phyloP scores from a whole-genome alignment of 352 stramenopile species.

The Chrysophaeum taylorii region DNA sequence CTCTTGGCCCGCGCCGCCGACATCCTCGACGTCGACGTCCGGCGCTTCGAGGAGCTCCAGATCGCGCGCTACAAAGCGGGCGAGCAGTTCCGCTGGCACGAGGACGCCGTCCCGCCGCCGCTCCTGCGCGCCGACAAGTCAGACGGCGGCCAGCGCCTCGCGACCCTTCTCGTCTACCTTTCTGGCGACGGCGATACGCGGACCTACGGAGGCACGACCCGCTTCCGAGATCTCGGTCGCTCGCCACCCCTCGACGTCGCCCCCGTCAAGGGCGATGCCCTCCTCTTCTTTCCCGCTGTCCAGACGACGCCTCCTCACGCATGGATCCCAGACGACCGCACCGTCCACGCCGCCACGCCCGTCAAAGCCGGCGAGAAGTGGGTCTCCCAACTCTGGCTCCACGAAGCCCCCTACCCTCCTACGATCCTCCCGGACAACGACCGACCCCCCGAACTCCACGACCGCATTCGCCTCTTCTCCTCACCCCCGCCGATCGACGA shows the following conservation, averaged over 20 bases:
- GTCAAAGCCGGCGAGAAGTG: constrained; percentile 5
- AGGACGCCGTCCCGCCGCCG: constrained; percentile 12
- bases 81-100: constrained; percentile 14
- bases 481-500: no score
- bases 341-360: not conserved
- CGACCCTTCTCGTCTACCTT: constrained; percentile 15
- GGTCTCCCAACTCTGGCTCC: constrained; percentile 13
- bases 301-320: not conserved
- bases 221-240: not conserved
- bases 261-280: not conserved
- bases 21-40: not conserved
- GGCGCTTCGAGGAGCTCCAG: constrained; percentile 11
- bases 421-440: not conserved
- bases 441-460: not conserved
- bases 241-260: not conserved
- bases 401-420: not conserved
- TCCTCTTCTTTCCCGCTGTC: constrained; percentile 10
- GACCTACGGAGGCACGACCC: not conserved
- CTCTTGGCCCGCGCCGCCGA: not conserved
- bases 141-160: constrained; percentile 13
- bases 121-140: not conserved
- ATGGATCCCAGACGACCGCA: not conserved
- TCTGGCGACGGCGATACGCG: not conserved
- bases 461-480: no score
- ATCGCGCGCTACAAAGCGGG: not conserved